Base-by-base conservation (phyloP, 2,329 filamentous ascomycete species). In the Aspergillus caelatus region DNA sequence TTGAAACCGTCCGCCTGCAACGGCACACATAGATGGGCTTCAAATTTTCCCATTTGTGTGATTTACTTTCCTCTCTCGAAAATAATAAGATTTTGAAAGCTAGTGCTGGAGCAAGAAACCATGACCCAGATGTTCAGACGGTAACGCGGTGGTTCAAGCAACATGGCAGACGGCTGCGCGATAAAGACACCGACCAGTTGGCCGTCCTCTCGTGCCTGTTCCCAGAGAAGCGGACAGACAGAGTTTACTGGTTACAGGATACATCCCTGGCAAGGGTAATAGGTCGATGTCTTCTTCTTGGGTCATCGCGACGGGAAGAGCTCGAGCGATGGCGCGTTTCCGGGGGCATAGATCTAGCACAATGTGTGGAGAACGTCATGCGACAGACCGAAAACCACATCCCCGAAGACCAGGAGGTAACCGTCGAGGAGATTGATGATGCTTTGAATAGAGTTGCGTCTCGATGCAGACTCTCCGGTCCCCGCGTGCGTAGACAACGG, bases 201-300 rank as follows among this genome's bases (percentile, higher is more conserved):
- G 89, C 91, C 2, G 79, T 97, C 1, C 80, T 96, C 0, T 94
- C 91, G 1, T 89, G 89, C 3, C 78, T 97, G 0, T 84, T 96
- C 0, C 92, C 93, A 0, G 89, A 93, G 66, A 88, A 85, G 67
- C 84, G 93, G 59, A 89, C 88, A 3, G 93, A 96, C 72, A 86
- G 92, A 32, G 91, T 94, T 2, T 96, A 94, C 74, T 85, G 83
- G 43, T 82, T 96, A 1, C 87, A 91, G 71, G 80, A 86, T 34
- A 72, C 70, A 7, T 83, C 80, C 0, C 81, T 97, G 0, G 86
- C 89, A 61, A 86, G 84, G 58, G 85, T 92, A n/a, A 83, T 97
- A 19, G 86, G 84, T 3, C 85, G 88, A 36, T 86, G 87, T 23
- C 81, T 94, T n/a, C 77, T 84, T 5, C 82, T 96, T 28, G 88